Base-by-base conservation (phyloP, 768 basidiomycete genomes). In the Podaxis sp. region DNA sequence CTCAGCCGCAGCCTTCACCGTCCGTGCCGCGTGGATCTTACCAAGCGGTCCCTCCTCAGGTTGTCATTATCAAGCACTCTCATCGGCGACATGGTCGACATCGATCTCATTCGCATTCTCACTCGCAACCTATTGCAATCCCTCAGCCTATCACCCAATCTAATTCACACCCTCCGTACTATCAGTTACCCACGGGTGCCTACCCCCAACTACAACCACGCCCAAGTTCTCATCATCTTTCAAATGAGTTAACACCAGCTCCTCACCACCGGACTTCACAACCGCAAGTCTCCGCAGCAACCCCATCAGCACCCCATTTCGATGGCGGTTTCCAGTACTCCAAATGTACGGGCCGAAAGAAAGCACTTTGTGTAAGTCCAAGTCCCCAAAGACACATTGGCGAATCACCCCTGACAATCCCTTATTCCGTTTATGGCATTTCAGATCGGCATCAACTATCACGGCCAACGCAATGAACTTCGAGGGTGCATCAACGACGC, bases 401-500 rank as follows among this genome's bases (percentile, higher is more conserved):
- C 22, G 33, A 20, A 15, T 51, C 37, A 24, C 49, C 33, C 12
- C 49, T 56, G 36, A 37, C 48, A 13, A 13, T 63, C 13, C 26
- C 51, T 59, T 54, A 26, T 62, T 51, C 37, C 15, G 17, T 49
- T 51, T 55, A 65, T 50, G 58, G 37, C 15, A 33, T 56, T 40
- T 56, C 61, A 88, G 87, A 91, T 95, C 70, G 92, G 91, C 1
- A 89, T 94, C 66, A 90, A 90, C 70, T 95, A 95, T 70, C 69
- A 67, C 11, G 90, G 91, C 0, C 85, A 89, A 53, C 69, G 71
- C 2, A 82, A 85, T 59, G 85, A 83, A 64, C 82, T 95, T 13
- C 77, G 77, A 0, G 93, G 93, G 5, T 95, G 93, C 67, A 81
- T 93, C 68, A 95, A 95, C 65, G 94, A 96, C 70, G 88, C 88